A percentile compares a stretch with the other conserved stretches of the same genome.
These are phyloP conservation scores for Lunularia cruciata DNA, from an alignment of 225 moss, liverwort and hornwort species.

Conservation along the genomic window DNA sequence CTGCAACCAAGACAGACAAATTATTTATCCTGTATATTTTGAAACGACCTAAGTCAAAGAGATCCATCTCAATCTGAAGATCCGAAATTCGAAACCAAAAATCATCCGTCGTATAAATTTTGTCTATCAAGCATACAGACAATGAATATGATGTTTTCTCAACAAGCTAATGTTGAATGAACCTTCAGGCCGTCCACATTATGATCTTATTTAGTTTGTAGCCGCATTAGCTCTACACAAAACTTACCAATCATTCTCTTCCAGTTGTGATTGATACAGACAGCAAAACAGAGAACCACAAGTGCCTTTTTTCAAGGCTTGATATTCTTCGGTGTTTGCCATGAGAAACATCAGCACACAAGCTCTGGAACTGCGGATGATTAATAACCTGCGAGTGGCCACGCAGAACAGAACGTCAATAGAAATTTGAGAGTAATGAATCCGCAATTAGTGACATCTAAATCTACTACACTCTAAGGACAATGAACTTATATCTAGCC, in stretches of 20 bases:
- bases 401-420: background rate
- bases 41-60: no score
- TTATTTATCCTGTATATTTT: no score
- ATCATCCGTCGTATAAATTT: no score
- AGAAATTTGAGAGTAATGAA: background rate
- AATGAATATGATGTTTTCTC: no score
- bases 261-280: constrained; percentile 19
- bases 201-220: no score
- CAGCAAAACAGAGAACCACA: constrained; percentile 22
- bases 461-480: background rate
- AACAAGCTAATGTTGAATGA: no score
- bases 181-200: no score
- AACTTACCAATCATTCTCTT: constrained; percentile 23
- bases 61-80: no score
- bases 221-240: no score
- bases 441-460: background rate
- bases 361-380: background rate
- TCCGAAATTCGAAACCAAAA: no score
- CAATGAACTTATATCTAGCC: no score
- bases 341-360: constrained; percentile 21
- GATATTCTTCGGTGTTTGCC: constrained; percentile 24
- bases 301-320: constrained; percentile 16
- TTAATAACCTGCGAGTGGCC: background rate
- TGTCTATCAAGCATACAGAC: no score
- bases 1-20: background rate